These are phyloP conservation scores for Quercus parvula DNA, from an alignment of 306 rosid genomes.

Conservation along the genomic window DNA sequence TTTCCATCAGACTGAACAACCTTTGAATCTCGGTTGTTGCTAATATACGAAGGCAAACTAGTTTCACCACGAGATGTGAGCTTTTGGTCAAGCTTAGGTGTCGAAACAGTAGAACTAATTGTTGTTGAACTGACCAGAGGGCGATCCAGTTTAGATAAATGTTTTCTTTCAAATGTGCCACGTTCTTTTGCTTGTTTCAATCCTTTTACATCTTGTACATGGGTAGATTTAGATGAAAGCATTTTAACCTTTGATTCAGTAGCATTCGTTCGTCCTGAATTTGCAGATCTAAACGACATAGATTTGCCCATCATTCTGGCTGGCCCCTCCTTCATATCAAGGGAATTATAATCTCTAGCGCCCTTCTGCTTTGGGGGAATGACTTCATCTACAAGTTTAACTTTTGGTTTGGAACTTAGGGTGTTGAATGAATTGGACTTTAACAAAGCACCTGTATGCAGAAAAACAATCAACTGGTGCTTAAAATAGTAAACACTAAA, in stretches of 20 bases:
- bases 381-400: slow-evolving; percentile 63
- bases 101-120: slow-evolving; percentile 42
- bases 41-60: slow-evolving; percentile 39
- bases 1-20: slow-evolving; percentile 56
- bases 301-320: slow-evolving; percentile 57
- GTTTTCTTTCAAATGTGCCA: slow-evolving; percentile 56
- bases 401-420: slow-evolving; percentile 56
- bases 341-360: slow-evolving; percentile 46
- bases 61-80: slow-evolving; percentile 49
- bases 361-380: slow-evolving; percentile 62
- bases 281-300: slow-evolving; percentile 56
- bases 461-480: slow-evolving; percentile 11
- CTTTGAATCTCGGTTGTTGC: slow-evolving; percentile 51
- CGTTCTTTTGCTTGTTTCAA: slow-evolving; percentile 59
- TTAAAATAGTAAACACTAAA: slow-evolving; percentile 5
- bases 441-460: slow-evolving; percentile 51
- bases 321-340: slow-evolving; percentile 53
- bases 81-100: slow-evolving; percentile 64
- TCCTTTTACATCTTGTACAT: slow-evolving; percentile 55
- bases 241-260: slow-evolving; percentile 72
- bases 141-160: slow-evolving; percentile 55
- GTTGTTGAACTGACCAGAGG: slow-evolving; percentile 41
- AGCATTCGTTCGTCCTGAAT: slow-evolving; percentile 44
- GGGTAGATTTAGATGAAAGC: slow-evolving; percentile 44
- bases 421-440: slow-evolving; percentile 74